These are phyloP conservation scores for Basipetospora chlamydospora DNA, from an alignment of 2,329 filamentous ascomycete genomes.

Conservation along the genomic window DNA sequence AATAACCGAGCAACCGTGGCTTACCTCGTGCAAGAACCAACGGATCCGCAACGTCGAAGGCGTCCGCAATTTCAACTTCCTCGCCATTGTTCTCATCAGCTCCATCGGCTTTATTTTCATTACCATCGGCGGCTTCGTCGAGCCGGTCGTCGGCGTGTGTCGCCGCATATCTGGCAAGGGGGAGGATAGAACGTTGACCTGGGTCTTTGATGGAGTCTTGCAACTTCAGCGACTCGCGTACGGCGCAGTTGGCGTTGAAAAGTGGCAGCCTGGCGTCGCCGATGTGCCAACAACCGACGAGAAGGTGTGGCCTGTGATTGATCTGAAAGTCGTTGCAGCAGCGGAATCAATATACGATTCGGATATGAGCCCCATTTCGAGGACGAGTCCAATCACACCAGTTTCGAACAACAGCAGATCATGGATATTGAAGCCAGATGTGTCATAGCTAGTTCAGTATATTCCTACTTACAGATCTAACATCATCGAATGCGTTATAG, in stretches of 20 bases:
- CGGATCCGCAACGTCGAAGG: constrained; percentile 3
- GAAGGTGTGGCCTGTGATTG: constrained; percentile 5
- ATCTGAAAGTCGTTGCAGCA: constrained; percentile 4
- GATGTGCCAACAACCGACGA: constrained; percentile 6
- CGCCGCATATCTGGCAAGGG: constrained; percentile 1
- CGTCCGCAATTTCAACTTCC: constrained; percentile 6
- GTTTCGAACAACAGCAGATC: background rate
- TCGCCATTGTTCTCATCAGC: constrained; percentile 5
- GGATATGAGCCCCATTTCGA: constrained; percentile 2
- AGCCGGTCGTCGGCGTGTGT: constrained; percentile 1
- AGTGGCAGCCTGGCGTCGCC: constrained; percentile 5
- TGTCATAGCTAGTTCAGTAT: background rate
- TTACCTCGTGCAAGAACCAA: constrained; percentile 5
- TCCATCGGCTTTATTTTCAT: constrained; percentile 4
- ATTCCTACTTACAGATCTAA: background rate
- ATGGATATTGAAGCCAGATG: background rate
- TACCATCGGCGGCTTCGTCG: constrained; percentile 3
- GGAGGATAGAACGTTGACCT: constrained; percentile 2
- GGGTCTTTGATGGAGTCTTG: constrained; percentile 5
- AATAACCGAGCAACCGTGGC: constrained; percentile 3
- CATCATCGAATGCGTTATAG: background rate
- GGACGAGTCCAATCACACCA: constrained; percentile 3
- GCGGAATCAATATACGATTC: constrained; percentile 5
- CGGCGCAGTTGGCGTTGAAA: constrained; percentile 2
- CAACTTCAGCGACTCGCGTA: constrained; percentile 5